Evolutionary conservation across 352 stramenopile species (phyloP), one percentile per base, ranked within the genome.

Genomic region (Globisporangium ultimum): DNA sequence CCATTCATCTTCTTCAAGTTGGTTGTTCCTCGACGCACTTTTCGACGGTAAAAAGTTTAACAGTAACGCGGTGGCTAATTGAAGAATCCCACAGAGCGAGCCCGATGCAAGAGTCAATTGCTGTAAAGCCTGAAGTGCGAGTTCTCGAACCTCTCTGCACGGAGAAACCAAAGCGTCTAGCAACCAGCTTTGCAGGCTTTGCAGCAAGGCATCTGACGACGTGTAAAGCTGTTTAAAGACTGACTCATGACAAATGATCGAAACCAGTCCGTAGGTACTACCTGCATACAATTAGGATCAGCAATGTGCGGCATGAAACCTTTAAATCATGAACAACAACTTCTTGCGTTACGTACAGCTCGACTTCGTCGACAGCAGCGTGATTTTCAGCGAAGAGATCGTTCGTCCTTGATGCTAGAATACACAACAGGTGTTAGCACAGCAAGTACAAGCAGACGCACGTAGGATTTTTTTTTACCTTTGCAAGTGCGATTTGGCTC

Each of bases 31-130:
- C 38, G n/a, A 43, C 11, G 32, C 60, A 49, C 11, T 28, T 45
- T 36, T 60, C 17, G 43, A 20, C 5, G 58, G 38, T 4, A 61
- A 67, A 17, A 74, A 55, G 58, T 89, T 89, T n/a, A 91, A 53
- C 17, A 93, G 55, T 8, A 95, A 60, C 3, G 66, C 75, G 1
- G 71, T 77, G n/a, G 80, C 78, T 8, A 96, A 46, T 21, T 91
- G 77, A 18, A 96, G 34, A 8, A 96, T 62, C 7, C 81, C 81
- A 54, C 85, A 95, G 11, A 96, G 67, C 4, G 87, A 96, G 13
- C 87, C 87, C 12, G 81, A 93, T 28, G 82, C 78, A 8, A 96
- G 72, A 18, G 76, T 68, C 22, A 96, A 34, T 20, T 70, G 76
- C 46, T 92, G 69, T 1, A 93, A 63, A 15, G 76, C 80, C 53